phyloP scores from a whole-genome alignment of 139 green algal species.

The Cymbomonas tetramitiformis region DNA sequence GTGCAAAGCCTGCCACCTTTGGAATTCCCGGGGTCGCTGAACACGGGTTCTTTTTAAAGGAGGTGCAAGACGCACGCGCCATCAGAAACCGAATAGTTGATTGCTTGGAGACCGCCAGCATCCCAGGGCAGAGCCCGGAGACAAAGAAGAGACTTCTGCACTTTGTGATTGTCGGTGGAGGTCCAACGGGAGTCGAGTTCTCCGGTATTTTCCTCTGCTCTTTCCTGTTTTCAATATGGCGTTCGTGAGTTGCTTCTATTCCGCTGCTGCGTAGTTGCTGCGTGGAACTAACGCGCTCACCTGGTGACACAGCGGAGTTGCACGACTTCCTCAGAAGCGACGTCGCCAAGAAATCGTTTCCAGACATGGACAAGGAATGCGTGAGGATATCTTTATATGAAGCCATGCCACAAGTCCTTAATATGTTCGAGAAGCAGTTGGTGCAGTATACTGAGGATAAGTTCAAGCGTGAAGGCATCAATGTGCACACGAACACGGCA shows the following conservation, averaged over 20 bases:
- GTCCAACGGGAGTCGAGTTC: slow-evolving; percentile 68
- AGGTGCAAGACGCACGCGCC: slow-evolving; percentile 33
- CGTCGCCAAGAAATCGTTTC: slow-evolving; percentile 28
- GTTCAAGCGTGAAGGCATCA: slow-evolving; percentile 40
- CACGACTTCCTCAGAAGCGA: slow-evolving; percentile 52
- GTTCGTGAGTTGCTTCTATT: too few relatives aligned
- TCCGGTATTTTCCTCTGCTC: too few relatives aligned
- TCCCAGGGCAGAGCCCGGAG: slow-evolving; percentile 41
- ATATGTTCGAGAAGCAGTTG: slow-evolving; percentile 68
- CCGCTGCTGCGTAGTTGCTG: too few relatives aligned
- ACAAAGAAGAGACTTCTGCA: slow-evolving; percentile 40
- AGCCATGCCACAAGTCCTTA: background rate
- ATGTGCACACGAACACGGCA: slow-evolving; percentile 21
- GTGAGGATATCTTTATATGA: too few relatives aligned
- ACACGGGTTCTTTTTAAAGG: slow-evolving; percentile 68
- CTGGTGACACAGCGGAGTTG: too few relatives aligned
- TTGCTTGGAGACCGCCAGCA: slow-evolving; percentile 49
- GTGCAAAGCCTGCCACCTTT: slow-evolving; percentile 58
- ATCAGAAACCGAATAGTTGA: slow-evolving; percentile 18
- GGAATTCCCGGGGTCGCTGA: slow-evolving; percentile 52
- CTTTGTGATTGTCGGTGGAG: slow-evolving; percentile 71
- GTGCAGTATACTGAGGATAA: slow-evolving; percentile 50
- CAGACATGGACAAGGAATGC: too few relatives aligned
- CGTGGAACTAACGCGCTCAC: too few relatives aligned
- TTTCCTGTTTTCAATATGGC: too few relatives aligned